Conservation (phyloP, 768 basidiomycete genomes). For the Mycena vulgaris region DNA sequence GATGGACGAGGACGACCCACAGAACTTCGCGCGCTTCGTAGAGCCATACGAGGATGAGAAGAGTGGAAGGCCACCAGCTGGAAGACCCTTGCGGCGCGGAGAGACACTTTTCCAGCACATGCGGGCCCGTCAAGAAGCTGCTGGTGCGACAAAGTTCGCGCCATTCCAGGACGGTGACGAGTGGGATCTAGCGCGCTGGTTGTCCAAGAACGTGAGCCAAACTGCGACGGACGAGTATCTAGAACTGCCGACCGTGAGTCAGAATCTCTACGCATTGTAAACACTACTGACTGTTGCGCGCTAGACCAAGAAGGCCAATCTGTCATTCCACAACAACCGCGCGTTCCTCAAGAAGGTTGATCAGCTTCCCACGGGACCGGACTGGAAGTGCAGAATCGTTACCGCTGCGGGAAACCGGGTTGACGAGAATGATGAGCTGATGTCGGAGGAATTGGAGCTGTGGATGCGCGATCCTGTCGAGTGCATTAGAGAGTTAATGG, state of each 20-base stretch:
- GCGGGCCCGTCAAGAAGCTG: constrained; percentile 4
- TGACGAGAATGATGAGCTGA: constrained; percentile 6
- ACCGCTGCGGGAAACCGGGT: constrained; percentile 34
- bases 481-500: constrained; percentile 40
- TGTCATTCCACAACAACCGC: neutral
- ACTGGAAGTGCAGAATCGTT: constrained; percentile 42
- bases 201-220: constrained; percentile 45
- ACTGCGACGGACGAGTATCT: constrained; percentile 48
- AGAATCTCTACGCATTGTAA: no score
- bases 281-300: neutral
- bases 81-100: neutral
- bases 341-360: constrained; percentile 37
- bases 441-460: constrained; percentile 22
- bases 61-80: neutral
- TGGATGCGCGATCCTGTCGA: constrained; percentile 34
- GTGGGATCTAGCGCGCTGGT: constrained; percentile 50
- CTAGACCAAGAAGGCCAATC: neutral
- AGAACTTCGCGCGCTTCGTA: neutral
- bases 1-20: constrained; percentile 8
- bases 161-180: constrained; percentile 50
- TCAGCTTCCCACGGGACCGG: constrained; percentile 38
- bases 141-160: constrained; percentile 34
- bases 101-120: constrained; percentile 28
- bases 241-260: constrained; percentile 33
- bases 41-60: neutral